Conservation (phyloP, 108 stramenopile genomes). For the Tribonema minus region DNA sequence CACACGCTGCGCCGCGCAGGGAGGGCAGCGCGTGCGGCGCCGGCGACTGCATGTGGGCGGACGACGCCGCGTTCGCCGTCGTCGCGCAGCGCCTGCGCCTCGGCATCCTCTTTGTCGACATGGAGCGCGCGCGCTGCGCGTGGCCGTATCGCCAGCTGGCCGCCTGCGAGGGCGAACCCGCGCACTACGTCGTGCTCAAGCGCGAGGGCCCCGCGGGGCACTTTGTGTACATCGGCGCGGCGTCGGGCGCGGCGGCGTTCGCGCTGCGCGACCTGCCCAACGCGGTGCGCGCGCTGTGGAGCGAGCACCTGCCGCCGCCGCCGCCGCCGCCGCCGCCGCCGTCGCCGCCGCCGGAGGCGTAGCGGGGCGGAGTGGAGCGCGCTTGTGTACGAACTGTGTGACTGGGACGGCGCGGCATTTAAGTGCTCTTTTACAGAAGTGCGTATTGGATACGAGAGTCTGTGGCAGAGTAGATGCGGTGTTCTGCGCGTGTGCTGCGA, state of each 20-base stretch:
- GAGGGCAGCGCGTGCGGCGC: slow-evolving; percentile 22
- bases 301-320: not conserved
- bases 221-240: slow-evolving; percentile 27
- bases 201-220: slow-evolving; percentile 27
- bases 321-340: too few relatives aligned
- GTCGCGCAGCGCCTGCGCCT: slow-evolving; percentile 23
- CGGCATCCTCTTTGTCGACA: slow-evolving; percentile 38
- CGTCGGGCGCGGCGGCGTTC: not conserved
- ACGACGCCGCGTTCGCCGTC: slow-evolving; percentile 27
- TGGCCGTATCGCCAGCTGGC: slow-evolving; percentile 44
- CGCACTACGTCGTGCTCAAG: slow-evolving; percentile 28
- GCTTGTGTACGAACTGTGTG: too few relatives aligned
- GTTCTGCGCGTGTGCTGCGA: too few relatives aligned
- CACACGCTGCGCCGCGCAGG: not conserved
- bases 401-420: too few relatives aligned
- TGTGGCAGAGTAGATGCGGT: too few relatives aligned
- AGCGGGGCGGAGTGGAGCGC: too few relatives aligned
- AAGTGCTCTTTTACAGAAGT: too few relatives aligned
- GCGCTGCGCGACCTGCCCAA: not conserved
- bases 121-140: slow-evolving; percentile 30
- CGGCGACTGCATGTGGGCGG: slow-evolving; percentile 42
- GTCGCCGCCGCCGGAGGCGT: too few relatives aligned
- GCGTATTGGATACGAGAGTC: too few relatives aligned
- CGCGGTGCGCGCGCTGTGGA: not conserved
- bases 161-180: not conserved